Evolutionary conservation across 2,329 filamentous ascomycete genomes (phyloP).

Genomic region (Fusarium transvaalense): DNA sequence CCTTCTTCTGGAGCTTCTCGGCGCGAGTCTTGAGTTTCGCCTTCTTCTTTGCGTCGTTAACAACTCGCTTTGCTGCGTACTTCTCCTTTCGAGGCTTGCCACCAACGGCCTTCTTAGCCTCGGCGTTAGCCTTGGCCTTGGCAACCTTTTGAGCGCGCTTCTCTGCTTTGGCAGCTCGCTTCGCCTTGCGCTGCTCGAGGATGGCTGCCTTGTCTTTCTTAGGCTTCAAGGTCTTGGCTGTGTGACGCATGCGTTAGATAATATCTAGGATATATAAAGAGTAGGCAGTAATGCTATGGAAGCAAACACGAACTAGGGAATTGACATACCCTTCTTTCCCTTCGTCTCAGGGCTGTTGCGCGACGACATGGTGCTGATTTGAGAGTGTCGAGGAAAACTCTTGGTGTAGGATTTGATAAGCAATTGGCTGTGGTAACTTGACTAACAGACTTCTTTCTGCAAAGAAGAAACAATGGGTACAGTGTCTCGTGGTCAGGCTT

Average conservation of each 20-base stretch:
- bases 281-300: background rate
- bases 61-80: slow-evolving; percentile 40
- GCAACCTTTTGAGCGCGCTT: slow-evolving; percentile 55
- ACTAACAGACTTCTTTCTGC: background rate
- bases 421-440: too few species aligned
- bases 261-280: background rate
- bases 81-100: slow-evolving; percentile 48
- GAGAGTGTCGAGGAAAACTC: slow-evolving; percentile 3
- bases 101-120: slow-evolving; percentile 51
- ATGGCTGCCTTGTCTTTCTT: slow-evolving; percentile 32
- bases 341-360: slow-evolving; percentile 36
- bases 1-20: slow-evolving; percentile 51
- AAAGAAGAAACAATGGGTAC: background rate
- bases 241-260: slow-evolving; percentile 11
- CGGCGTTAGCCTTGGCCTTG: slow-evolving; percentile 49
- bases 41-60: slow-evolving; percentile 56
- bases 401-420: background rate
- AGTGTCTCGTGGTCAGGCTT: slow-evolving; percentile 10
- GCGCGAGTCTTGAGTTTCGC: slow-evolving; percentile 55
- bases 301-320: background rate
- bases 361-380: slow-evolving; percentile 21
- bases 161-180: slow-evolving; percentile 53
- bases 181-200: slow-evolving; percentile 52
- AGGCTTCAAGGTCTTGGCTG: slow-evolving; percentile 34
- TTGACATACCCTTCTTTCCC: slow-evolving; percentile 34